Conservation (phyloP, 345 rosid species). For the Cardamine chenopodiifolia region DNA sequence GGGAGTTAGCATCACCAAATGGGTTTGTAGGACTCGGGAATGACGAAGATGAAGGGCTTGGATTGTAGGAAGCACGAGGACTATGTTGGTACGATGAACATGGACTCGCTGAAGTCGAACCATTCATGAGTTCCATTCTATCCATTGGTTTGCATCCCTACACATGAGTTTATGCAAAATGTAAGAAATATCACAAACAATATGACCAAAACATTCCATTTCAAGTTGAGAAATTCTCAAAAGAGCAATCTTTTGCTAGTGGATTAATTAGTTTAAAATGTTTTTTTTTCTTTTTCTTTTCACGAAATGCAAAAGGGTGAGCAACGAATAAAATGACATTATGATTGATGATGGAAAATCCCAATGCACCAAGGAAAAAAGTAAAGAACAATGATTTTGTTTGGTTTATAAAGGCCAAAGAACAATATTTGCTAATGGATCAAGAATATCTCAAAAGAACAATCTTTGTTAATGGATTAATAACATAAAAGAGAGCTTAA, state of each 20-base stretch:
- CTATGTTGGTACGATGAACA: constrained; percentile 94
- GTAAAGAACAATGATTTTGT: constrained; percentile 30
- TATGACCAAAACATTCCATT: not conserved
- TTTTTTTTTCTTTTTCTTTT: not conserved
- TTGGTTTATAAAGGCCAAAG: constrained; percentile 16
- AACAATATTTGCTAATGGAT: constrained; percentile 24
- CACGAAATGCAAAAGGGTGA: not conserved
- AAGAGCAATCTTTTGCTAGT: not conserved
- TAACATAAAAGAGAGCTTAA: not conserved
- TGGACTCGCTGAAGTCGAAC: constrained; percentile 91
- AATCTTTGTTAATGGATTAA: not conserved
- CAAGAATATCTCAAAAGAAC: not conserved
- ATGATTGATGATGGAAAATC: constrained; percentile 18
- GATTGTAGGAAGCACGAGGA: constrained; percentile 86
- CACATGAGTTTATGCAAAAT: constrained; percentile 2
- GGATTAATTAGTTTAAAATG: not conserved
- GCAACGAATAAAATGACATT: constrained; percentile 5
- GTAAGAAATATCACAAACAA: constrained; percentile 5
- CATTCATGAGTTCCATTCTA: constrained; percentile 72
- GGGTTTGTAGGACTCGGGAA: constrained; percentile 60
- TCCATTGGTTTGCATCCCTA: constrained; percentile 93
- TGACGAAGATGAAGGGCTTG: constrained; percentile 80
- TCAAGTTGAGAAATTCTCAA: not conserved
- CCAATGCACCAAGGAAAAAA: constrained; percentile 9
- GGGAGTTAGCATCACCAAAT: constrained; percentile 74